Conservation (phyloP, 2,329 filamentous ascomycete species). For the Monosporascus sp. region DNA sequence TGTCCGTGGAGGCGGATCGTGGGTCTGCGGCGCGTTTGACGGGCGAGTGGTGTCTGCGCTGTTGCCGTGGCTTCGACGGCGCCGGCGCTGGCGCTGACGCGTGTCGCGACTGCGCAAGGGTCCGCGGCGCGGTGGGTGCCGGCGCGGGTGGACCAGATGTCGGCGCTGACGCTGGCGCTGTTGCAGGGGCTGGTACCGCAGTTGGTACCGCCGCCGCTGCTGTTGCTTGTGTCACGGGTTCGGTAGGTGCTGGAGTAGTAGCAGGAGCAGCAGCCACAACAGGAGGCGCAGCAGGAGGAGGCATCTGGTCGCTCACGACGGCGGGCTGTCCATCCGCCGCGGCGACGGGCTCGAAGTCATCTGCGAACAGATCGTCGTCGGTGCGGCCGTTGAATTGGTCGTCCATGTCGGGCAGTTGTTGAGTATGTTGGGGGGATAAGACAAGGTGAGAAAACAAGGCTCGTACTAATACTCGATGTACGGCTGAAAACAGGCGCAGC, state of each 20-base stretch:
- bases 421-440: too few relatives aligned
- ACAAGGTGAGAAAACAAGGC: neutral
- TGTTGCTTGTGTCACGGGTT: constrained; percentile 4
- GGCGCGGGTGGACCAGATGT: constrained; percentile 7
- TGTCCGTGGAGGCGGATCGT: neutral
- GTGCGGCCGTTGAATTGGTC: constrained; percentile 57
- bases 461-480: too few relatives aligned
- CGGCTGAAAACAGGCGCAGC: too few relatives aligned
- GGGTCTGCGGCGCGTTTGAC: constrained; percentile 4
- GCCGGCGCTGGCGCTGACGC: constrained; percentile 6
- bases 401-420: constrained; percentile 38
- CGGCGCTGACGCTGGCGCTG: constrained; percentile 7
- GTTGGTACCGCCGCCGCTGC: constrained; percentile 6
- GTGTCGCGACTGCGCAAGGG: constrained; percentile 30
- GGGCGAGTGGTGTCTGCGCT: constrained; percentile 18
- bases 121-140: constrained; percentile 12
- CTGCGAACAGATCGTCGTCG: constrained; percentile 58
- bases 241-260: constrained; percentile 1
- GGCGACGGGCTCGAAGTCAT: constrained; percentile 54
- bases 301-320: neutral
- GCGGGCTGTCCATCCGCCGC: constrained; percentile 12
- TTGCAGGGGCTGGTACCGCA: constrained; percentile 8
- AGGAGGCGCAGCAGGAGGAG: constrained; percentile 1
- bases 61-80: constrained; percentile 6
- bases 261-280: constrained; percentile 5